Conservation (phyloP, 78 protist species). For the Ministeria vibrans region DNA sequence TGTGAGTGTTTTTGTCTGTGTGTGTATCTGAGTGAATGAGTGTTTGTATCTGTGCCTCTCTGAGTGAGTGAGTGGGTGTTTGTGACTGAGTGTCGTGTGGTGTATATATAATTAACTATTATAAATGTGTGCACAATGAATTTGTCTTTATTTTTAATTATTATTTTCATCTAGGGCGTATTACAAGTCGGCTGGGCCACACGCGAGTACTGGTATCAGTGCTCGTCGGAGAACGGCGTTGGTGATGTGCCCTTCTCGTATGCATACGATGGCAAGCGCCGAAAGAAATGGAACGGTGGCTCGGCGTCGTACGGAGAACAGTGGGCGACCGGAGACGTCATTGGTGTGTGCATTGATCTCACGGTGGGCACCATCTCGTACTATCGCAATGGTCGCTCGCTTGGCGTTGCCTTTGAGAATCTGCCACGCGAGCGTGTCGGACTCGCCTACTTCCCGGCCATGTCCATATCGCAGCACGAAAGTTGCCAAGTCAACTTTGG, state of each 20-base stretch:
- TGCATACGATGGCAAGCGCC: slow-evolving; percentile 23
- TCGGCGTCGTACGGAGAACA: background rate
- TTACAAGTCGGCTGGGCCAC: too few relatives aligned
- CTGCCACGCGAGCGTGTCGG: background rate
- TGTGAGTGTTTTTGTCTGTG: background rate
- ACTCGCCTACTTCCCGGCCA: slow-evolving; percentile 8
- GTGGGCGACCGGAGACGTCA: slow-evolving; percentile 18
- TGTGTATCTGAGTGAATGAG: background rate
- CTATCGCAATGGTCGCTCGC: slow-evolving; percentile 10
- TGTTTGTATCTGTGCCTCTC: background rate
- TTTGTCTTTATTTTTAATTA: too few relatives aligned
- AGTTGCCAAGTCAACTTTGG: slow-evolving; percentile 35
- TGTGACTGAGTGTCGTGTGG: too few relatives aligned
- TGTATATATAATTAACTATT: too few relatives aligned
- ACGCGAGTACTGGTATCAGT: too few relatives aligned
- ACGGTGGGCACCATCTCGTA: background rate
- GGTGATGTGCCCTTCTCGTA: too few relatives aligned
- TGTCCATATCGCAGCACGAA: too few relatives aligned
- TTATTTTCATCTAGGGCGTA: too few relatives aligned
- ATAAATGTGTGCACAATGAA: too few relatives aligned
- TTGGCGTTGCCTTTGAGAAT: slow-evolving; percentile 12
- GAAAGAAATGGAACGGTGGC: background rate
- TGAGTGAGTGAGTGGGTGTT: too few relatives aligned
- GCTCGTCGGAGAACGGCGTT: too few relatives aligned
- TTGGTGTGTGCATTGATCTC: slow-evolving; percentile 5